phyloP scores from a whole-genome alignment of 805 yeast species.

The Babjeviella inositovora region DNA sequence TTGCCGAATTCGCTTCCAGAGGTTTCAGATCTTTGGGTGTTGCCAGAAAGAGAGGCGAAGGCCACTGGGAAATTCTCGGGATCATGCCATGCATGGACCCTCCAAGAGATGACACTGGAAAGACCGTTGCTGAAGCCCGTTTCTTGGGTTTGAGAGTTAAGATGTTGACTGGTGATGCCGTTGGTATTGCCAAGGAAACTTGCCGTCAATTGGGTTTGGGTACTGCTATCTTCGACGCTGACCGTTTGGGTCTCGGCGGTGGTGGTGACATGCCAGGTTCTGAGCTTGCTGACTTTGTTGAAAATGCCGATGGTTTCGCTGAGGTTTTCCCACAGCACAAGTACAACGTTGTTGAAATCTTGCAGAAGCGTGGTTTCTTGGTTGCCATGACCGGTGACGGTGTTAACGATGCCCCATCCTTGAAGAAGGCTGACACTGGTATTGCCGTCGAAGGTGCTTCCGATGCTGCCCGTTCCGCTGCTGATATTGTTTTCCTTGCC shows the following conservation, averaged over 20 bases:
- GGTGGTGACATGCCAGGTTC: constrained; percentile 94
- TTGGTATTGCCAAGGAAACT: constrained; percentile 97
- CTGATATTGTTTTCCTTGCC: constrained; percentile 90
- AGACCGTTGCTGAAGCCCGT: constrained; percentile 86
- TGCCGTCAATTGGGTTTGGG: constrained; percentile 96
- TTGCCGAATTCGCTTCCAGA: constrained; percentile 94
- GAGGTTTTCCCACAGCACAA: constrained; percentile 98
- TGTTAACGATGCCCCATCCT: constrained; percentile 96
- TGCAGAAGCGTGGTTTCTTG: constrained; percentile 91
- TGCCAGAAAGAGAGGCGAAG: constrained; percentile 97
- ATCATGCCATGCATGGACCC: constrained; percentile 99
- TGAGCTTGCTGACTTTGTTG: constrained; percentile 93
- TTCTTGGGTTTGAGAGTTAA: constrained; percentile 84
- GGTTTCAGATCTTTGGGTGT: constrained; percentile 98
- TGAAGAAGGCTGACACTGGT: constrained; percentile 93
- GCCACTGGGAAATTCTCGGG: constrained; percentile 95
- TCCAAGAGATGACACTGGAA: constrained; percentile 96
- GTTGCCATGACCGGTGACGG: constrained; percentile 99
- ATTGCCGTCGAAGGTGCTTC: constrained; percentile 98
- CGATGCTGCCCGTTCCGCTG: constrained; percentile 94
- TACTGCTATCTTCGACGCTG: constrained; percentile 93
- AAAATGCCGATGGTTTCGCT: constrained; percentile 96
- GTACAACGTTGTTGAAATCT: constrained; percentile 88
- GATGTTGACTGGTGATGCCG: constrained; percentile 99
- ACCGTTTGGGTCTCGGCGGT: constrained; percentile 91